A percentile compares a stretch with the other conserved stretches of the same genome.
Conservation (phyloP, 2,329 filamentous ascomycete genomes). For the Ophiostoma piceae region DNA sequence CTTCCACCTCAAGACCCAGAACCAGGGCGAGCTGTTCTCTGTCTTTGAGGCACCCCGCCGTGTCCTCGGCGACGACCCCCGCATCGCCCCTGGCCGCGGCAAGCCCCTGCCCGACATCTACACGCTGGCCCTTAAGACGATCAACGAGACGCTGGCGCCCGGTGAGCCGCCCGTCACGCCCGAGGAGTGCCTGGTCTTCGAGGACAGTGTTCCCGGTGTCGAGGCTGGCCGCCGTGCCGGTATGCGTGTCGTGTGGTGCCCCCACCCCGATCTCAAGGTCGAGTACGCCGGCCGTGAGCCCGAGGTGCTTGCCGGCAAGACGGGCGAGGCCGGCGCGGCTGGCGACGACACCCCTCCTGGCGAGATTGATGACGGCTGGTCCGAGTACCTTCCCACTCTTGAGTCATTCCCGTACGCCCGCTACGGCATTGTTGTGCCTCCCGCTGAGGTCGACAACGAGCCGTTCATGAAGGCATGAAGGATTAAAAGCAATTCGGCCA, state of each 20-base stretch:
- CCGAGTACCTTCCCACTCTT: conserved; percentile 48
- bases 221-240: conserved; percentile 86
- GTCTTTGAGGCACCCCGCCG: conserved; percentile 65
- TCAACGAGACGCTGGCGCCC: conserved; percentile 67
- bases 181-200: conserved; percentile 91
- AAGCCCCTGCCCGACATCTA: conserved; percentile 97
- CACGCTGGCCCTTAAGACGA: conserved; percentile 72
- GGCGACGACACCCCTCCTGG: conserved; percentile 53
- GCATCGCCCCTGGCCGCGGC: conserved; percentile 73
- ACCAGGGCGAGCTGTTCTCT: conserved; percentile 54
- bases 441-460: conserved; percentile 41
- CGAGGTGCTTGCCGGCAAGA: conserved; percentile 76
- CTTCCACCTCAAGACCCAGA: conserved; percentile 69
- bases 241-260: conserved; percentile 92
- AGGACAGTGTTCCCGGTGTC: conserved; percentile 89
- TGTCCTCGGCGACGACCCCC: conserved; percentile 77
- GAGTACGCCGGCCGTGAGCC: conserved; percentile 73
- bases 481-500: too few relatives aligned
- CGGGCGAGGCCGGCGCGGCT: conserved; percentile 57
- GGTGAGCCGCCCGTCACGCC: conserved; percentile 64
- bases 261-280: conserved; percentile 69
- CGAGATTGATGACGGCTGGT: conserved; percentile 57
- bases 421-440: conserved; percentile 53
- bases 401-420: conserved; percentile 53
- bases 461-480: conserved; percentile 35